Evolutionary conservation across 108 stramenopile species (phyloP), one percentile per base, ranked within the genome.

Genomic region (Fistulifera solaris): DNA sequence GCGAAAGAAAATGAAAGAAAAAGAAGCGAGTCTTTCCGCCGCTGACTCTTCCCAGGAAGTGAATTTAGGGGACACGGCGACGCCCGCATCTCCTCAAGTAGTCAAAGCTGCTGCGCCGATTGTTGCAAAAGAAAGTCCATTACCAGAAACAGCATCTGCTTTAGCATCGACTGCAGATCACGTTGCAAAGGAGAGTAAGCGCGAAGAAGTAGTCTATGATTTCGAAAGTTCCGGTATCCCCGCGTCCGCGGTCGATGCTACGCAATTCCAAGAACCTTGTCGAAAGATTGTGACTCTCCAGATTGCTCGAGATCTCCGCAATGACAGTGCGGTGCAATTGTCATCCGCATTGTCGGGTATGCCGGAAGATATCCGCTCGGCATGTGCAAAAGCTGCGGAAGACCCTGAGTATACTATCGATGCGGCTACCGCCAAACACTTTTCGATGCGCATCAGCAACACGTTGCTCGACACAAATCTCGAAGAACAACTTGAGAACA

Each of bases 301-400:
- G 65, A 91, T 91, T 68, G 72, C 83, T 14, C 67, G 83, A 21
- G 89, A 91, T 59, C 48, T 91, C 7, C 75, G 85, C 24, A 82
- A 73, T 62, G 85, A 87, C 45, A 65, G 78, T 10, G 78, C 79
- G 15, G 71, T 80, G 48, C 72, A 80, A 44, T 49, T 85, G 13
- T 70, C 75, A 6, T 67, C 79, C 11, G 50, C 63, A 11, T 53
- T 91, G 26, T 41, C 64, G 8, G 62, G 59, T 23, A 46, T 91
- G 22, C 78, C 89, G 15, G 46, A 69, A 16, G 81, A 85, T 22
- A 69, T 91, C 0, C 54, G 68, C 16, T 58, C 68, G 19, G 27
- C 39, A 61, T 21, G 46, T 10, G 14, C 27, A 1, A 43, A 63
- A 48, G 38, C 38, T 19, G n/a, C 54, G 10, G 56, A 66, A 19